These are phyloP conservation scores for Lactarius sanguifluus DNA, from an alignment of 768 basidiomycete species.

Conservation along the genomic window DNA sequence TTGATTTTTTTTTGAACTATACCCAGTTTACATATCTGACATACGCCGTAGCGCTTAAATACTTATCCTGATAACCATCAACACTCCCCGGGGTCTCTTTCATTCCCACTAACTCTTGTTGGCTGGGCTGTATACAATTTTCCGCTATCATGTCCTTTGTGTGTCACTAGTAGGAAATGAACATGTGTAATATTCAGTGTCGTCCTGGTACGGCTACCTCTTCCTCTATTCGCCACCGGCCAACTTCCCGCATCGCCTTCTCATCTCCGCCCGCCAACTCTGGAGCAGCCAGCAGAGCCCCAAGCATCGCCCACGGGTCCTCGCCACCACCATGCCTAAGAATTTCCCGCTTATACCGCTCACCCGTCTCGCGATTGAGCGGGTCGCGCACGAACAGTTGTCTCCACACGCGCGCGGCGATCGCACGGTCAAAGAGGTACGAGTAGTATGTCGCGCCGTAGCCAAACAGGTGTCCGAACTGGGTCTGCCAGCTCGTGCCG, in stretches of 20 bases:
- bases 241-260: slow-evolving; percentile 86
- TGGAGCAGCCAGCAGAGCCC: slow-evolving; percentile 60
- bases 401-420: slow-evolving; percentile 89
- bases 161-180: background rate
- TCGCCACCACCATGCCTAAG: slow-evolving; percentile 82
- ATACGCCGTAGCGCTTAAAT: background rate
- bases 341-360: slow-evolving; percentile 75
- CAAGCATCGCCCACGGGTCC: slow-evolving; percentile 94
- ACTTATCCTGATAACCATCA: background rate
- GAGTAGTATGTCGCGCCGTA: slow-evolving; percentile 99
- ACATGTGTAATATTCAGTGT: slow-evolving; percentile 43
- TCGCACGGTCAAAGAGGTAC: slow-evolving; percentile 94
- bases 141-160: background rate
- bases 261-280: slow-evolving; percentile 71
- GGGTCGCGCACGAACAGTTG: slow-evolving; percentile 70
- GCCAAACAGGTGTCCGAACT: slow-evolving; percentile 93
- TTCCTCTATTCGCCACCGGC: slow-evolving; percentile 82
- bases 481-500: slow-evolving; percentile 91
- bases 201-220: slow-evolving; percentile 59
- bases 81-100: background rate
- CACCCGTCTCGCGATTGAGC: slow-evolving; percentile 70
- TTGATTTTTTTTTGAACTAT: background rate
- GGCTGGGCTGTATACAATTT: background rate
- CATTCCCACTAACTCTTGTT: background rate
- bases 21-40: background rate